phyloP scores from a whole-genome alignment of 495 filamentous ascomycete genomes.

The Penicillium canescens region DNA sequence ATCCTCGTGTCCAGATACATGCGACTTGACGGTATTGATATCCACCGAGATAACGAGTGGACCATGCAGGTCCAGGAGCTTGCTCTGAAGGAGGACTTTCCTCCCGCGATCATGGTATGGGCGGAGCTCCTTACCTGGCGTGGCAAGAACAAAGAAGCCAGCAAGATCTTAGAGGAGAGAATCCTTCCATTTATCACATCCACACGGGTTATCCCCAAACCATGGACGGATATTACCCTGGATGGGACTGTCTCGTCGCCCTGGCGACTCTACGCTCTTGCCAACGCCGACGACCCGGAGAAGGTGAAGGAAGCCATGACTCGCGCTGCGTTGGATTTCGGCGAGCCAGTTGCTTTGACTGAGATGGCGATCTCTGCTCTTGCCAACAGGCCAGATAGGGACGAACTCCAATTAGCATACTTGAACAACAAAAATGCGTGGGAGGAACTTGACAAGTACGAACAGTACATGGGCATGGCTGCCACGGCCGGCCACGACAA shows the following conservation, averaged over 20 bases:
- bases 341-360: constrained; percentile 30
- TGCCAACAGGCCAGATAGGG: constrained; percentile 10
- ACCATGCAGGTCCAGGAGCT: constrained; percentile 20
- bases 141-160: constrained; percentile 20
- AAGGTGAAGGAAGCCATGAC: constrained; percentile 13
- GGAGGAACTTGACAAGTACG: constrained; percentile 29
- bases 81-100: constrained; percentile 22
- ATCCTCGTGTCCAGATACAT: background rate
- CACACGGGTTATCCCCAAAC: background rate
- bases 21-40: constrained; percentile 10
- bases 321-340: constrained; percentile 32
- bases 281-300: constrained; percentile 12
- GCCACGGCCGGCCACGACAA: constrained; percentile 23
- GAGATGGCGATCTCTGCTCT: constrained; percentile 21
- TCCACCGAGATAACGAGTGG: constrained; percentile 10
- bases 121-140: constrained; percentile 28
- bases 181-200: constrained; percentile 24
- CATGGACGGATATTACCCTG: constrained; percentile 15
- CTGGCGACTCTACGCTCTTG: constrained; percentile 26
- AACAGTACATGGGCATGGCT: constrained; percentile 37
- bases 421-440: no score
- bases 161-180: constrained; percentile 23
- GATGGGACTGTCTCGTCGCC: constrained; percentile 16
- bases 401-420: background rate
- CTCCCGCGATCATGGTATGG: constrained; percentile 32